phyloP scores from a whole-genome alignment of 805 yeast genomes.

The Sugiyamaella floridensis region DNA sequence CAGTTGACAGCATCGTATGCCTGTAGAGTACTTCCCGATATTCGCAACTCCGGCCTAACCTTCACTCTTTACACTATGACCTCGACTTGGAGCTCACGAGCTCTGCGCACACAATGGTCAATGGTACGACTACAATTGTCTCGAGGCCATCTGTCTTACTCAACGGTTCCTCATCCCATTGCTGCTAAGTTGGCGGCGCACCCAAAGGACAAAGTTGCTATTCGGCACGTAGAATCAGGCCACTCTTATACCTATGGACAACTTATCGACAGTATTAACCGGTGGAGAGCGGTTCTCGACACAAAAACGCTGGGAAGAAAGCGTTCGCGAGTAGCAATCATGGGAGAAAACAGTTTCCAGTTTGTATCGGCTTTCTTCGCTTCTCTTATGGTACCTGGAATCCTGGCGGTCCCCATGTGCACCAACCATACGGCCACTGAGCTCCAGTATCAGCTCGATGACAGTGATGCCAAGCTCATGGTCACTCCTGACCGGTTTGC shows the following conservation, averaged over 20 bases:
- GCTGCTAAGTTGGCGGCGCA: constrained; percentile 18
- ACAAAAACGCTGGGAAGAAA: background rate
- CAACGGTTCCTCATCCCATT: constrained; percentile 14
- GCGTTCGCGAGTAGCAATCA: constrained; percentile 26
- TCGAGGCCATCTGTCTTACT: background rate
- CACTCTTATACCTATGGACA: constrained; percentile 27
- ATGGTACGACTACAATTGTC: too few species aligned
- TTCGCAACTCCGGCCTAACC: background rate
- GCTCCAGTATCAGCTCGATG: constrained; percentile 27
- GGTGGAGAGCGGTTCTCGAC: constrained; percentile 22
- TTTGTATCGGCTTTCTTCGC: constrained; percentile 26
- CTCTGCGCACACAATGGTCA: background rate
- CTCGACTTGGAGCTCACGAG: too few species aligned
- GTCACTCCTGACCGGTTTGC: constrained; percentile 26
- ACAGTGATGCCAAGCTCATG: constrained; percentile 25
- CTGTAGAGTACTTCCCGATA: too few species aligned
- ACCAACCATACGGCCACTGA: constrained; percentile 29
- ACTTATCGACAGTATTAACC: constrained; percentile 22
- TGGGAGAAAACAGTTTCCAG: constrained; percentile 32
- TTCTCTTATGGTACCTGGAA: constrained; percentile 24
- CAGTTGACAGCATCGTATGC: too few species aligned
- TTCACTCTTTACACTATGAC: background rate
- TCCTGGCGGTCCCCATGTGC: constrained; percentile 30
- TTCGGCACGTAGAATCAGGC: constrained; percentile 27
- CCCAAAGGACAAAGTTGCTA: constrained; percentile 24